Conservation (phyloP, 805 yeast species). For the Lipomyces starkeyi region DNA sequence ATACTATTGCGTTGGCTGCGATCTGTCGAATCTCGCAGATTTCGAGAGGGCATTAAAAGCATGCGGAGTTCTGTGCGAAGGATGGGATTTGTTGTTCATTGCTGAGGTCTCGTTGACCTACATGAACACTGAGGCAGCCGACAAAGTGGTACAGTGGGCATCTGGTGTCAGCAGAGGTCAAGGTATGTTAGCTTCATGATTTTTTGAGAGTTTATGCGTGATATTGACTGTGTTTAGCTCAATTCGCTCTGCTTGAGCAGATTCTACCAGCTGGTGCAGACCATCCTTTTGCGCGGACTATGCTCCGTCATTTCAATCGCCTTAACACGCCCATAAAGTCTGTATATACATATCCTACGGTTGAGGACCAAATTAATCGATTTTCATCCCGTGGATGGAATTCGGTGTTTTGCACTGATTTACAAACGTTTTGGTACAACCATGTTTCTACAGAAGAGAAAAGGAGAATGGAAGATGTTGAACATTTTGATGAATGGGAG, state of each 20-base stretch:
- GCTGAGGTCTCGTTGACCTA: slow-evolving; percentile 87
- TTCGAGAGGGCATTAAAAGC: slow-evolving; percentile 40
- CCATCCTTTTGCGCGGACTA: slow-evolving; percentile 74
- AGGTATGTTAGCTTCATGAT: neutral
- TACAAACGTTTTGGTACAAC: slow-evolving; percentile 64
- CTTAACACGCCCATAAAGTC: slow-evolving; percentile 73
- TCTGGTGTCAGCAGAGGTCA: slow-evolving; percentile 51
- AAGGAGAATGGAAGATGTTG: slow-evolving; percentile 55
- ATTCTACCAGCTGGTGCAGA: slow-evolving; percentile 64
- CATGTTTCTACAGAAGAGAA: slow-evolving; percentile 52
- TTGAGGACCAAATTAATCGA: slow-evolving; percentile 56
- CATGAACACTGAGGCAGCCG: slow-evolving; percentile 71
- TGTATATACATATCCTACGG: slow-evolving; percentile 61
- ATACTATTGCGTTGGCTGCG: slow-evolving; percentile 70
- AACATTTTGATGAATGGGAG: slow-evolving; percentile 83
- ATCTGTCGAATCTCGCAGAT: slow-evolving; percentile 57
- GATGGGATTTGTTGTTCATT: slow-evolving; percentile 56
- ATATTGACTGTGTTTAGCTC: slow-evolving; percentile 45
- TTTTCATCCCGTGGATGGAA: slow-evolving; percentile 57
- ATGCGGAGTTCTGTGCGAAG: slow-evolving; percentile 29
- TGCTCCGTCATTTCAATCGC: slow-evolving; percentile 72
- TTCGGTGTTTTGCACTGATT: slow-evolving; percentile 49
- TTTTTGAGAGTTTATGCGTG: neutral
- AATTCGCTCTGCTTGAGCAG: slow-evolving; percentile 73
- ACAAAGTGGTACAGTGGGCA: slow-evolving; percentile 60